Percentiles rank a stretch among this genome's conserved stretches.
Evolutionary conservation across 805 yeast species (phyloP).

Genomic region (Komagataella populi): DNA sequence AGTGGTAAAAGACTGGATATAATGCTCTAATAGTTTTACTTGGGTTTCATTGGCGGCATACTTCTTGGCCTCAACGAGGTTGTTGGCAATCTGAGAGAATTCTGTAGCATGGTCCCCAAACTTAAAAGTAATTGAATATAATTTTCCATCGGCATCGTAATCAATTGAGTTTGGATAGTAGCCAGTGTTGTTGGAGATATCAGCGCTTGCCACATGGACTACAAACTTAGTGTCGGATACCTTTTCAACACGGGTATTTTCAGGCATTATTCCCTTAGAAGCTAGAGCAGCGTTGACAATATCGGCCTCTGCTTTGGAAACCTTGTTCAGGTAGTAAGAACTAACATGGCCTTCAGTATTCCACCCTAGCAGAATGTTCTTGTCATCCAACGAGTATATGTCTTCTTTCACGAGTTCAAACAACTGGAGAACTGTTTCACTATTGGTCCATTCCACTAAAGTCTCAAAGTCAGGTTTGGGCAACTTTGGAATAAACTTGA

Average conservation of each 20-base stretch:
- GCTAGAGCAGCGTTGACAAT: slow-evolving; percentile 57
- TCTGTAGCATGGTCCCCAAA: slow-evolving; percentile 73
- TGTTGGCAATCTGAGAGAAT: slow-evolving; percentile 42
- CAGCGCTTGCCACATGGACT: slow-evolving; percentile 59
- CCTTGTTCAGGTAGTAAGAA: slow-evolving; percentile 50
- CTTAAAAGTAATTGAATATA: slow-evolving; percentile 31
- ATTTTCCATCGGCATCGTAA: slow-evolving; percentile 24
- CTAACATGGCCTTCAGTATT: slow-evolving; percentile 66
- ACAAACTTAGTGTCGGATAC: slow-evolving; percentile 29
- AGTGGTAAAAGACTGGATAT: slow-evolving; percentile 57
- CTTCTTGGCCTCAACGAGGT: slow-evolving; percentile 41
- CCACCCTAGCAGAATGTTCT: slow-evolving; percentile 56
- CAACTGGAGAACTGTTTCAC: slow-evolving; percentile 17
- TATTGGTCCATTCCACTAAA: slow-evolving; percentile 28
- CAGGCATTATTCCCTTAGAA: slow-evolving; percentile 51
- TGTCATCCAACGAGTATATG: slow-evolving; percentile 35
- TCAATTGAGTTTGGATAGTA: slow-evolving; percentile 34
- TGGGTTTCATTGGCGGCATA: slow-evolving; percentile 68
- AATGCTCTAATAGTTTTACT: slow-evolving; percentile 46
- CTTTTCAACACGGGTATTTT: slow-evolving; percentile 68
- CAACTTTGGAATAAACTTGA: slow-evolving; percentile 66
- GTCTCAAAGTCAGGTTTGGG: slow-evolving; percentile 30
- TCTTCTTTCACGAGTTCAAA: slow-evolving; percentile 30
- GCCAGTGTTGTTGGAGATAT: slow-evolving; percentile 29
- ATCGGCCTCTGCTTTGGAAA: slow-evolving; percentile 49